Base-by-base conservation (phyloP, 306 rosid genomes). In the Quercus dentata region DNA sequence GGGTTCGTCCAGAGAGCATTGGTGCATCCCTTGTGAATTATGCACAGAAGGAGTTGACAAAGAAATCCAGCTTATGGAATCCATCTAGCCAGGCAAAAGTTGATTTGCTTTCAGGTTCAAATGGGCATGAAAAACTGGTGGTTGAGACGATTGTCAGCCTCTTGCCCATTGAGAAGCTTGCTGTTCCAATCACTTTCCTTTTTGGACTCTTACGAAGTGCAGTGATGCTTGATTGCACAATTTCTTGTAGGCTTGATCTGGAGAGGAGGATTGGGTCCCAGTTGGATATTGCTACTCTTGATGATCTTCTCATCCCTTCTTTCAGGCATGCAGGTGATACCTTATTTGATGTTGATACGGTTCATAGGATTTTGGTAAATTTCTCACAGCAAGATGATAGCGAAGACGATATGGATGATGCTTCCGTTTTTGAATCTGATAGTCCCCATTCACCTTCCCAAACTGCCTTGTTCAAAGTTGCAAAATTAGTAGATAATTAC, bases 201-300 rank as follows among this genome's bases (percentile, higher is more conserved):
- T 96, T 96, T 5, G 99, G 99, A 44, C 90, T 96, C 71, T 77
- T 96, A 55, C 82, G 97, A 74, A 96, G 98, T 23, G 94, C 99
- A 4, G 96, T 89, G 77, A 90, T 90, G 95, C 98, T 95, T 21
- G 97, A 93, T 76, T 90, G 98, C 56, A 12, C 92, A 55, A 83
- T 91, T 81, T 83, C 97, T 67, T 89, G 89, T 77, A 87, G 97
- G 74, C 93, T 91, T 61, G 97, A 96, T 80, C 81, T 96, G 10
- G 99, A 96, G 85, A 92, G 99, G 82, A 90, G 98, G 85, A 96
- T 96, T 54, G 99, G 98, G 52, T 88, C 99, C 55, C 98, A 88
- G 90, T 79, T 96, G 69, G 99, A 96, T 78, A 84, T 87, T 71
- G 96, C 98, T 56, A 92, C 97, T 30, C 98, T 96, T 28, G 99